Conservation (phyloP, 805 yeast species). For the Barnettozyma salicaria region DNA sequence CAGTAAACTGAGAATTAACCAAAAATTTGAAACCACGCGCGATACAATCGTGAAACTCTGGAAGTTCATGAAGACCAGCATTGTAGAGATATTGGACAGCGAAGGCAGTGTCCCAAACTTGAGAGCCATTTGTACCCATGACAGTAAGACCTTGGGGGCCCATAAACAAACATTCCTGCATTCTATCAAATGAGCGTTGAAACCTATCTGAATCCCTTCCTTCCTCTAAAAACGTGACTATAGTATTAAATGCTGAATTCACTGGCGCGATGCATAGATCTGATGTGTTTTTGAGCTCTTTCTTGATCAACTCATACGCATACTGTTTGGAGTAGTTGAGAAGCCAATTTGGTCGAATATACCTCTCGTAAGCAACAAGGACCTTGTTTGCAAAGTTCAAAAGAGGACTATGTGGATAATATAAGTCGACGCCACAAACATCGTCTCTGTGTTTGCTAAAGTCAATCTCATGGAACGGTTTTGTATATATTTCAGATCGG, state of each 20-base stretch:
- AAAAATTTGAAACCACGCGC: slow-evolving; percentile 65
- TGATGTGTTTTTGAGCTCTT: slow-evolving; percentile 75
- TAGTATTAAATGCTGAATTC: slow-evolving; percentile 74
- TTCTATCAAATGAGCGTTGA: slow-evolving; percentile 45
- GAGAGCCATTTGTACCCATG: slow-evolving; percentile 97
- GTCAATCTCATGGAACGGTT: slow-evolving; percentile 59
- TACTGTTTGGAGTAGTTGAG: slow-evolving; percentile 42
- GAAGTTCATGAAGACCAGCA: slow-evolving; percentile 70
- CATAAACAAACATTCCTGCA: slow-evolving; percentile 73
- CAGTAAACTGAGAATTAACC: slow-evolving; percentile 77
- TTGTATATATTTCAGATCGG: slow-evolving; percentile 72
- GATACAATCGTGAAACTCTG: slow-evolving; percentile 60
- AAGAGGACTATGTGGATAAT: slow-evolving; percentile 80
- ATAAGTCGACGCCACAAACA: slow-evolving; percentile 87
- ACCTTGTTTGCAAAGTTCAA: slow-evolving; percentile 56
- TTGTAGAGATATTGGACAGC: slow-evolving; percentile 75
- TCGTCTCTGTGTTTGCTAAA: slow-evolving; percentile 69
- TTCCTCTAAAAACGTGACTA: slow-evolving; percentile 64
- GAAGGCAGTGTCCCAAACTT: slow-evolving; percentile 95
- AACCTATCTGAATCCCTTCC: slow-evolving; percentile 65
- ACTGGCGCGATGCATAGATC: slow-evolving; percentile 90
- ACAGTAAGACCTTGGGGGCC: slow-evolving; percentile 89
- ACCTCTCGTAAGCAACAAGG: slow-evolving; percentile 60
- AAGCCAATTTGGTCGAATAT: slow-evolving; percentile 73
- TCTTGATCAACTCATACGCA: slow-evolving; percentile 59